Base-by-base conservation (phyloP, 805 yeast genomes). In the Candida easanensis region DNA sequence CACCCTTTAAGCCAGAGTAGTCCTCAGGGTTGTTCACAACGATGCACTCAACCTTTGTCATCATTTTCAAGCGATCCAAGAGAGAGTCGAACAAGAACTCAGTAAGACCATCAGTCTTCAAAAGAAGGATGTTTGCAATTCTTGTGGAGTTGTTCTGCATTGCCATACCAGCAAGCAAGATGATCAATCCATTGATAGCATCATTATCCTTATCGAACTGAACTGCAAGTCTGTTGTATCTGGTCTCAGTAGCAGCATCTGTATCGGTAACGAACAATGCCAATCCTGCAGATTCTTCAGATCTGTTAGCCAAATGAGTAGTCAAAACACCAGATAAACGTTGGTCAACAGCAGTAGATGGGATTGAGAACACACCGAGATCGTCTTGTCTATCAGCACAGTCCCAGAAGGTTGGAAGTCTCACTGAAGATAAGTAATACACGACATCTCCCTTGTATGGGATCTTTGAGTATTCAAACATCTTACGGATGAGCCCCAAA, bases 401-500 rank as follows among this genome's bases (percentile, higher is more conserved):
- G 18, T 95, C 96, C 13, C 90, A 77, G 50, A 84, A 74, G 40
- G 74, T 66, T 57, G 81, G 87, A 46, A 88, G 76, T 59, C 76
- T 82, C 34, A 83, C 86, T 49, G 77, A 78, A 46, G 68, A 75
- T 13, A 85, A 82, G 36, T 69, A 68, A 10, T 77, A 68, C 16
- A 85, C 88, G 55, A 79, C 76, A 62, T 88, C 95, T 60, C 91
- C 96, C 52, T 88, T 82, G 65, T 86, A 89, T 57, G 82, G 64
- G 38, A 65, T 54, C 42, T 63, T 59, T 51, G 66, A 62, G 36
- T 66, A 52, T 20, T 64, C 57, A 38, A 68, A 58, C 35, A 69
- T 63, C 31, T 65, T 64, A 33, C 59, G 58, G 34, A 65, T 53
- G n/a, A 66, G 57, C 32, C 64, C 65, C 14, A 67, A 32, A 11